These are phyloP conservation scores for Suhomyces anneliseae DNA, from an alignment of 1,139 yeast species.

Conservation along the genomic window DNA sequence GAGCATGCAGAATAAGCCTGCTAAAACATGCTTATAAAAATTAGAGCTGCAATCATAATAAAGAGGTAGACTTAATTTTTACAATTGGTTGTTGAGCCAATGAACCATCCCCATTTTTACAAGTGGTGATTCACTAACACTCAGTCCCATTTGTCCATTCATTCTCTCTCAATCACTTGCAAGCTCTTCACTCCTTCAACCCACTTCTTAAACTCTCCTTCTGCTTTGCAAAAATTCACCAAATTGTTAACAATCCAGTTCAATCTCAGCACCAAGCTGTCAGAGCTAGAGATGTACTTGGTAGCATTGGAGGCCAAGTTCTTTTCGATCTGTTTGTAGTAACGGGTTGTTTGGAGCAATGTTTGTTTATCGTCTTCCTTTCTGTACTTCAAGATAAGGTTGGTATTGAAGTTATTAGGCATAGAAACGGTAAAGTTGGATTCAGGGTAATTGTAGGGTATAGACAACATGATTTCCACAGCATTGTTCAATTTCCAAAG, in stretches of 20 bases:
- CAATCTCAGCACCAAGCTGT: constrained; percentile 23
- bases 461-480: constrained; percentile 18
- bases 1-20: too few species aligned
- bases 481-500: constrained; percentile 15
- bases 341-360: constrained; percentile 17
- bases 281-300: constrained; percentile 15
- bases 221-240: constrained; percentile 22
- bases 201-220: constrained; percentile 17
- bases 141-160: not conserved
- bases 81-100: too few species aligned
- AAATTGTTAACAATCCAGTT: constrained; percentile 34
- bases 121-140: too few species aligned
- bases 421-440: constrained; percentile 18
- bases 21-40: too few species aligned
- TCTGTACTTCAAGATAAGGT: constrained; percentile 21
- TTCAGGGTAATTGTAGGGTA: constrained; percentile 19
- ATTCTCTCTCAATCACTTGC: not conserved
- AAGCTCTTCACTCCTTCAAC: not conserved
- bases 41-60: too few species aligned
- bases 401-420: constrained; percentile 26
- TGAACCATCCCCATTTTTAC: too few species aligned
- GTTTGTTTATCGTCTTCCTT: constrained; percentile 12
- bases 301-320: constrained; percentile 25
- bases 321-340: constrained; percentile 23
- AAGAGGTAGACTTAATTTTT: too few species aligned